These are phyloP conservation scores for Penicillium roqueforti DNA, from an alignment of 495 filamentous ascomycete genomes.

Conservation along the genomic window DNA sequence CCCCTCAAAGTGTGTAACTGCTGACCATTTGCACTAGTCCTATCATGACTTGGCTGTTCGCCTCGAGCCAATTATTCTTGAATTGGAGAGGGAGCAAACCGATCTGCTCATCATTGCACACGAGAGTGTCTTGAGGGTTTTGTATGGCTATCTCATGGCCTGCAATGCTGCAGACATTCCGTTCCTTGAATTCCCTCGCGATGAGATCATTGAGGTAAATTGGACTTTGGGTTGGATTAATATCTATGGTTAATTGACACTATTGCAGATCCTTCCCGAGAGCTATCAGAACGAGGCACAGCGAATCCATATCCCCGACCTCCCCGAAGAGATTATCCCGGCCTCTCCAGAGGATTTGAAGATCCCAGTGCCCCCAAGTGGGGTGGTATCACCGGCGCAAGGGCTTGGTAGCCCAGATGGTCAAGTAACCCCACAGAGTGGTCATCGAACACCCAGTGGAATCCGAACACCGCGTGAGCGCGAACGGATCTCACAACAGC, in stretches of 20 bases:
- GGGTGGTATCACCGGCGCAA: constrained; percentile 46
- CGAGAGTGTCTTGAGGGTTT: constrained; percentile 89
- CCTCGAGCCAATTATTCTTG: constrained; percentile 97
- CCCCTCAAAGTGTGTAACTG: background rate
- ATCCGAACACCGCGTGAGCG: constrained; percentile 44
- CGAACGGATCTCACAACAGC: constrained; percentile 46
- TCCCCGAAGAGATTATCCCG: constrained; percentile 60
- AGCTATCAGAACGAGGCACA: constrained; percentile 95
- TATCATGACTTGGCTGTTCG: constrained; percentile 98
- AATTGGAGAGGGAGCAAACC: constrained; percentile 94
- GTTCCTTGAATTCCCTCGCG: constrained; percentile 84
- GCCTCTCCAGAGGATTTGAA: constrained; percentile 78
- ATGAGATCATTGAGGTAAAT: constrained; percentile 88
- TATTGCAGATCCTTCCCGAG: constrained; percentile 78
- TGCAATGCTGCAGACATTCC: constrained; percentile 97
- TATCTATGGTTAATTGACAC: constrained; percentile 16
- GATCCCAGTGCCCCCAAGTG: constrained; percentile 69
- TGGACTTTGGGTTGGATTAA: constrained; percentile 13
- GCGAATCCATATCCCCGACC: constrained; percentile 70
- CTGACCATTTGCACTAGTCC: constrained; percentile 52
- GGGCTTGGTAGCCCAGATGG: constrained; percentile 48
- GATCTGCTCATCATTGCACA: constrained; percentile 97
- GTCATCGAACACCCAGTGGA: constrained; percentile 30
- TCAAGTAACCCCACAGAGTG: constrained; percentile 41
- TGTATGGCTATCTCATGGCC: constrained; percentile 98